Evolutionary conservation across 257 asterid genomes (phyloP), one percentile per base, ranked within the genome.

Genomic region (Ehretia macrophylla): DNA sequence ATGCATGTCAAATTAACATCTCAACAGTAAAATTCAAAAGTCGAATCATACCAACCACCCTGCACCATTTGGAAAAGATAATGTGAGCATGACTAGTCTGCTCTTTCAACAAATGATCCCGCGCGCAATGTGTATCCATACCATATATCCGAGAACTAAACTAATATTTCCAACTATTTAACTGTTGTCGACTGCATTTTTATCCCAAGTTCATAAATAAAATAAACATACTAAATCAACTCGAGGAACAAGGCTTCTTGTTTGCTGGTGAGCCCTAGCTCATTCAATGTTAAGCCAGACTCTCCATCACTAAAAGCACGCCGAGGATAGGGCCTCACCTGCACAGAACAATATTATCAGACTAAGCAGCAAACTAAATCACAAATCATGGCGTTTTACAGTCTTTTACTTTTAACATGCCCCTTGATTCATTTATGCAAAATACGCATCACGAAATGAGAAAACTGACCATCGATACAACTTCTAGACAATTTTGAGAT

Each of bases 291-390:
- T 17, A 65, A 72, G 58, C 45, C 49, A 38, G 83, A 72, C 74
- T 93, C 99, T 57, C 72, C 95, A 14, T 77, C 90, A 22, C 90
- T 56, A 56, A 83, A 93, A 54, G 97, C 96, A 49, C 77, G 85
- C 23, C 96, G 78, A 51, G 99, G 99, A 79, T 81, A 93, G 14
- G 99, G 94, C 68, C 97, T 80, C 68, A 85, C 97, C 99, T 93
- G 70, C 68, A 61, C 58, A 39, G 47, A 45, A 69, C 37, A 51
- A 53, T 18, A 21, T 58, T 59, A 55, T 35, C 32, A 47, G 18
- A 6, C 42, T 27, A 27, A 6, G 52, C 8, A n/a, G 17, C 19
- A 20, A 20, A 50, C 55, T 17, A 20, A 56, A 58, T 10, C 1
- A 42, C 47, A 11, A 11, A 10, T 42, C 14, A 42, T 10, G 1